A percentile compares a stretch with the other conserved stretches of the same genome.
Evolutionary conservation across 2,329 filamentous ascomycete genomes (phyloP).

Genomic region (Aspergillus jensenii): DNA sequence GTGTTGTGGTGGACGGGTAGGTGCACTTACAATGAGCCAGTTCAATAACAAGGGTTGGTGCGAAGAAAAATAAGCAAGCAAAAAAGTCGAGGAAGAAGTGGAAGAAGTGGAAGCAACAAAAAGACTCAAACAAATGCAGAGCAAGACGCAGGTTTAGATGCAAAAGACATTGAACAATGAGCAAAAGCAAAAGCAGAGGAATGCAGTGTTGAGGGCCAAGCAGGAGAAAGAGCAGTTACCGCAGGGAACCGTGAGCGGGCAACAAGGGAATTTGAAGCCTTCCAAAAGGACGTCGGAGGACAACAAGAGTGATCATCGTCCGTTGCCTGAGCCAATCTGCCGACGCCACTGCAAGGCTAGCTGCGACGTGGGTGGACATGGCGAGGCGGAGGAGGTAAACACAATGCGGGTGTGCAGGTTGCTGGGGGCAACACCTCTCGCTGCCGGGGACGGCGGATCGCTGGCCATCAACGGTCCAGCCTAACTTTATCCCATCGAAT

Average conservation of each 20-base stretch:
- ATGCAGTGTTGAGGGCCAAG: slow-evolving; percentile 6
- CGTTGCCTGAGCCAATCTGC: slow-evolving; percentile 18
- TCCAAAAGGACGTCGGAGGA: slow-evolving; percentile 20
- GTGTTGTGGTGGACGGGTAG: slow-evolving; percentile 9
- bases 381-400: slow-evolving; percentile 32
- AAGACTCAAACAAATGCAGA: slow-evolving; percentile 7
- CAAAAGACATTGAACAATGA: slow-evolving; percentile 16
- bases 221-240: slow-evolving; percentile 14
- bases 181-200: slow-evolving; percentile 7
- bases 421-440: slow-evolving; percentile 32
- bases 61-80: slow-evolving; percentile 4
- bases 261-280: slow-evolving; percentile 31
- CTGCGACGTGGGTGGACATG: slow-evolving; percentile 23
- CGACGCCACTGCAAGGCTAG: slow-evolving; percentile 18
- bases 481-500: slow-evolving; percentile 3
- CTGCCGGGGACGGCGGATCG: slow-evolving; percentile 23
- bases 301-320: slow-evolving; percentile 25
- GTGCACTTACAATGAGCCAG: slow-evolving; percentile 14
- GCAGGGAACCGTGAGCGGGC: slow-evolving; percentile 18
- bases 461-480: slow-evolving; percentile 1
- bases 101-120: neutral
- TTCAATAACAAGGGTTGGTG: slow-evolving; percentile 7
- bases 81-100: neutral
- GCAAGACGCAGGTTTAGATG: slow-evolving; percentile 6
- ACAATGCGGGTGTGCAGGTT: slow-evolving; percentile 30